Base-by-base conservation (phyloP, 2,329 filamentous ascomycete genomes). In the Colletotrichum euphorbiae region DNA sequence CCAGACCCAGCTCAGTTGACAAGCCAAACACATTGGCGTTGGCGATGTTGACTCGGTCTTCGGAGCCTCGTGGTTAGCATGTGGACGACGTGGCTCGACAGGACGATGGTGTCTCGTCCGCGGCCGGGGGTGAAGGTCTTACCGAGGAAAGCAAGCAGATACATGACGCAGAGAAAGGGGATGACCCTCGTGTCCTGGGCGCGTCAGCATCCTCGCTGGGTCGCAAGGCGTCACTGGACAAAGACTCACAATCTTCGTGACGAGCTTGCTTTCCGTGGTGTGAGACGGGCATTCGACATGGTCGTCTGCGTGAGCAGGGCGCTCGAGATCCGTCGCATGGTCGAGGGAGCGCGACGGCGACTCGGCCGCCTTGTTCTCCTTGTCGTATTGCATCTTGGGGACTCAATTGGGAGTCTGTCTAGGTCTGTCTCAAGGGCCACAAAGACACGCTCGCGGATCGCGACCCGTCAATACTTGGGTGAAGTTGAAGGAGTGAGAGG, bases 11-110 rank as follows among this genome's bases (percentile, higher is more conserved):
- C 71, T 94, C 92, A 11, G 83, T 74, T 28, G 83, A 82, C 13
- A 95, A 81, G 45, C 85, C 84, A 70, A 93, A 93, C 51, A 91
- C 84, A 48, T 85, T 87, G 31, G 92, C 92, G 78, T 94, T 94
- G 77, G 89, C 90, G 73, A 95, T 93, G 76, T 94, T 95, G 75
- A 94, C 91, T 54, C 92, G 84, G 76, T 91, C 85, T 75, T 74
- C 69, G 11, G 67, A 43, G 15, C 42, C 13, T 11, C 7, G 21
- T 19, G 2, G 21, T n/a, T 36, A 60, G 57, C 8, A 54, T 46
- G 15, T 3, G 17, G 28, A 28, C 42, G 19, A 57, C 6, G 8
- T 6, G 33, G 24, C 36, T 56, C 13, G 13, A 17, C 21, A 2
- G 8, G n/a, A 13, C 12, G 45, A 19, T 13, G 13, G 13, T 40